Conservation (phyloP, 1,284 basidiomycete species). For the Heliocybe sulcata region DNA sequence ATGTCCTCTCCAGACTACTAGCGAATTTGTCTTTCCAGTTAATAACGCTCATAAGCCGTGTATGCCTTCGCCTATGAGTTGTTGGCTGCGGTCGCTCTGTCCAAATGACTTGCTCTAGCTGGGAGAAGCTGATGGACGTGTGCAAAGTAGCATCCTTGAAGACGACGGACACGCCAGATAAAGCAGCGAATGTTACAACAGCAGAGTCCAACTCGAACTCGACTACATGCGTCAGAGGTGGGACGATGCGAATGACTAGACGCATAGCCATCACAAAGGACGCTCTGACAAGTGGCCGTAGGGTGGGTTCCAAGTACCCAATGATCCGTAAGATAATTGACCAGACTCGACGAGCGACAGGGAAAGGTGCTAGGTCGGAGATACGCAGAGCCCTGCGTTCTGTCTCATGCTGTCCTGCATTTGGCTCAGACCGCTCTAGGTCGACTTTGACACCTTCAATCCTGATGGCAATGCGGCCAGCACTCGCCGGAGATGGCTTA, state of each 20-base stretch:
- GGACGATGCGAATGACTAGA: slow-evolving; percentile 53
- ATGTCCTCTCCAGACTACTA: slow-evolving; percentile 51
- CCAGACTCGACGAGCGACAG: slow-evolving; percentile 43
- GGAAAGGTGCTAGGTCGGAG: slow-evolving; percentile 47
- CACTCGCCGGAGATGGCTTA: slow-evolving; percentile 34
- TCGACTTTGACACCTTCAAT: slow-evolving; percentile 55
- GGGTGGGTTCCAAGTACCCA: slow-evolving; percentile 46
- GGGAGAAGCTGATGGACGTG: slow-evolving; percentile 45
- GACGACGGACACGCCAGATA: slow-evolving; percentile 42
- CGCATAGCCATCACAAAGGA: slow-evolving; percentile 48
- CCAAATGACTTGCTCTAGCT: slow-evolving; percentile 30
- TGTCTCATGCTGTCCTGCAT: slow-evolving; percentile 12
- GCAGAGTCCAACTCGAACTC: slow-evolving; percentile 58
- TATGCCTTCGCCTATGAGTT: slow-evolving; percentile 13
- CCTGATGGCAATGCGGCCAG: slow-evolving; percentile 48
- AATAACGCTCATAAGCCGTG: slow-evolving; percentile 36
- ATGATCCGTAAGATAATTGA: slow-evolving; percentile 25
- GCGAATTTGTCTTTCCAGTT: slow-evolving; percentile 55
- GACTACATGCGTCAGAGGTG: slow-evolving; percentile 54
- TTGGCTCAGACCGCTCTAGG: slow-evolving; percentile 27
- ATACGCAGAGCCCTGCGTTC: slow-evolving; percentile 38
- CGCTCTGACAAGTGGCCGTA: slow-evolving; percentile 54
- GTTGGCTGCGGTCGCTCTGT: slow-evolving; percentile 18
- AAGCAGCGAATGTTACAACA: slow-evolving; percentile 38
- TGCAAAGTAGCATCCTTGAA: slow-evolving; percentile 45